Conservation (phyloP, 2,329 filamentous ascomycete genomes). For the Davidsoniella australis region DNA sequence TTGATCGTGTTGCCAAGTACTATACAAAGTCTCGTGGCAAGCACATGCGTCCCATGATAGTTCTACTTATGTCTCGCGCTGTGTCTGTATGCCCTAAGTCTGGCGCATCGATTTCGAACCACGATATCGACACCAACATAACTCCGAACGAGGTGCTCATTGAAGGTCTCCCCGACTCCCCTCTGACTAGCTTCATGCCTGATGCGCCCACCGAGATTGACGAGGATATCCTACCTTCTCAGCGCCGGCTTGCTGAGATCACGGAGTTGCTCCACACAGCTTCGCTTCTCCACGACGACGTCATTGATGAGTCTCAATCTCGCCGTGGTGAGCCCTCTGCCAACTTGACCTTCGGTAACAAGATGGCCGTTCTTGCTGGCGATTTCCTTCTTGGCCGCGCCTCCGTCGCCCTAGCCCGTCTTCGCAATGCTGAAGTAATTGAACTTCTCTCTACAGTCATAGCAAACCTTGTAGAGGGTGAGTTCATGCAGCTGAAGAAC, state of each 20-base stretch:
- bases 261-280: constrained; percentile 95
- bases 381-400: constrained; percentile 88
- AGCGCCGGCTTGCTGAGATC: constrained; percentile 85
- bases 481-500: constrained; percentile 99
- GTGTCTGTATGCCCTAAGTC: constrained; percentile 60
- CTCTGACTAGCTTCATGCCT: constrained; percentile 26
- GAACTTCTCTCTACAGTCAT: constrained; percentile 93
- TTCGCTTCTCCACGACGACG: constrained; percentile 91
- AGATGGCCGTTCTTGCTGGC: constrained; percentile 96
- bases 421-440: constrained; percentile 85
- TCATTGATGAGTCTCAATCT: constrained; percentile 82
- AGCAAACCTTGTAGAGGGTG: constrained; percentile 91
- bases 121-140: constrained; percentile 35
- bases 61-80: constrained; percentile 89
- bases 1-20: constrained; percentile 94
- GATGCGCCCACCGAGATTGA: constrained; percentile 23
- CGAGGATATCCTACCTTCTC: constrained; percentile 72
- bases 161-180: constrained; percentile 55
- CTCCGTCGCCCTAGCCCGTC: constrained; percentile 76
- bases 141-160: constrained; percentile 44
- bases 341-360: constrained; percentile 93
- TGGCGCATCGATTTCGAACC: constrained; percentile 19
- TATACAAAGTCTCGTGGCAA: constrained; percentile 95
- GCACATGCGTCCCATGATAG: constrained; percentile 84
- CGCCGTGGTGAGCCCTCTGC: constrained; percentile 73